Evolutionary conservation across 805 yeast species (phyloP).

Genomic region (Zygosaccharomyces gambellarensis): DNA sequence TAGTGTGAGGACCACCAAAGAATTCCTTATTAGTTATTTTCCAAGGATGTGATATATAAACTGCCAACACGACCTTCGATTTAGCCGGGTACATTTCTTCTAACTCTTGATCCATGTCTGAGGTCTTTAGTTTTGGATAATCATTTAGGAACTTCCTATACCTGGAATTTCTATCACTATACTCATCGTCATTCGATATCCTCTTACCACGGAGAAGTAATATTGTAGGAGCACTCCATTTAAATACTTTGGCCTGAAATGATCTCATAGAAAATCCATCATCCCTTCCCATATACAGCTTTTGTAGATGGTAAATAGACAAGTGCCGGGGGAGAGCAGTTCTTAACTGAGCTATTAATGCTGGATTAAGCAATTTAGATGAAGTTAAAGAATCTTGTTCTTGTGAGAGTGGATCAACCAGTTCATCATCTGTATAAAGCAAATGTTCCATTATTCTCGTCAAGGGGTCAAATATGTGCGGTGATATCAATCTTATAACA

Average conservation of each 20-base stretch:
- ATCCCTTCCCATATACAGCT: conserved; percentile 64
- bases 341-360: conserved; percentile 39
- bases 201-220: conserved; percentile 63
- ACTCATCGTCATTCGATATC: conserved; percentile 32
- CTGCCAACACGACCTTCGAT: conserved; percentile 54
- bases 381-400: conserved; percentile 7
- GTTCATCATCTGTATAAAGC: conserved; percentile 33
- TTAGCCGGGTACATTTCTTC: conserved; percentile 24
- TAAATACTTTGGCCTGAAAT: conserved; percentile 74
- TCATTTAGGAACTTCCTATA: conserved; percentile 48
- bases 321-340: conserved; percentile 38
- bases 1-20: conserved; percentile 59
- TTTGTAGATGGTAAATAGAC: conserved; percentile 46
- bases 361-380: conserved; percentile 30
- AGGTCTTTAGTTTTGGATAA: conserved; percentile 41
- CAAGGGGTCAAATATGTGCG: conserved; percentile 43
- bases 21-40: conserved; percentile 59
- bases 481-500: conserved; percentile 35
- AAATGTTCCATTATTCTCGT: conserved; percentile 42
- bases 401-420: conserved; percentile 12
- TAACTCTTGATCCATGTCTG: conserved; percentile 21
- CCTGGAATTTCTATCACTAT: conserved; percentile 33
- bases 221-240: conserved; percentile 87
- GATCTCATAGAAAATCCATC: conserved; percentile 84
- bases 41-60: conserved; percentile 73